phyloP scores from a whole-genome alignment of 305 asterid genomes.

The Striga hermonthica region DNA sequence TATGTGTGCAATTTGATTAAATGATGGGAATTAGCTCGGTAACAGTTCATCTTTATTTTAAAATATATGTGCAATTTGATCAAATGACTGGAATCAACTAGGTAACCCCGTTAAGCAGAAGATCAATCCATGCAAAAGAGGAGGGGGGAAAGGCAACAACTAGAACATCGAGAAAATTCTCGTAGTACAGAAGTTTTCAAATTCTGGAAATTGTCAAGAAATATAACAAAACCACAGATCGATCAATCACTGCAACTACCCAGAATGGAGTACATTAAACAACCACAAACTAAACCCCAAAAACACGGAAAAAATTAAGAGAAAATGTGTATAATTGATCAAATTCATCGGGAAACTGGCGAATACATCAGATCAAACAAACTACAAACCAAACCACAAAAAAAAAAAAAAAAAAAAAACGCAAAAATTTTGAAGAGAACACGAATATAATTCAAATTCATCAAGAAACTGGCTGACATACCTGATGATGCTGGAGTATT shows the following conservation, averaged over 20 bases:
- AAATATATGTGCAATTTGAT: background rate
- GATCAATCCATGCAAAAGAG: background rate
- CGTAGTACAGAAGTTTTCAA: background rate
- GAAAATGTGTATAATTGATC: conserved; percentile 2
- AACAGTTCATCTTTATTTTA: too few species aligned
- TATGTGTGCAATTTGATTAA: too few species aligned
- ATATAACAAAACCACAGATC: background rate
- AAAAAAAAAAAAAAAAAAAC: too few species aligned
- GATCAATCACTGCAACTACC: background rate
- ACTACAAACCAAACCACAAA: too few species aligned
- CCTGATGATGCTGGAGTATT: conserved; percentile 45
- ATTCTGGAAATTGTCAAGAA: background rate
- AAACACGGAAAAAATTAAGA: conserved; percentile 4
- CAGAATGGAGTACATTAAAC: conserved; percentile 18
- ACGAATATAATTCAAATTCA: too few species aligned
- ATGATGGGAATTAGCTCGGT: too few species aligned
- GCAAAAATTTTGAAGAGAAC: too few species aligned
- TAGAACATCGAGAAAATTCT: conserved; percentile 3
- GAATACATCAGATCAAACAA: background rate
- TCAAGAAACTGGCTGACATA: background rate
- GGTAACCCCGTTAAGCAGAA: background rate
- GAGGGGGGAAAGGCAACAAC: background rate
- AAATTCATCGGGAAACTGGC: conserved; percentile 11
- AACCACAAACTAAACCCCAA: background rate
- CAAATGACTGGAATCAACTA: conserved; percentile 2